Conservation (phyloP, 257 asterid species). For the Fraxinus pennsylvanica region DNA sequence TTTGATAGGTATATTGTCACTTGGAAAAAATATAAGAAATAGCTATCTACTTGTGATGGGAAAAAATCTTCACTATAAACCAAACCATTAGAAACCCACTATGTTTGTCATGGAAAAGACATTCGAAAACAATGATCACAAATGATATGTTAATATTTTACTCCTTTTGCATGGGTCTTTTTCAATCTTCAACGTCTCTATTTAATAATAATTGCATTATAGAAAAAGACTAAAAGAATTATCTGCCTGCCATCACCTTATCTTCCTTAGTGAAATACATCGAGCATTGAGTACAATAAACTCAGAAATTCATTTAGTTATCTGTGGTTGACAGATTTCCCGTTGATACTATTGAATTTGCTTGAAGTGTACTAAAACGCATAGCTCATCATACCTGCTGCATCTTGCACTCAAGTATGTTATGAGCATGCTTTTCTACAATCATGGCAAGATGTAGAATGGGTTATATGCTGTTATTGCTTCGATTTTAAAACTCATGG, state of each 20-base stretch:
- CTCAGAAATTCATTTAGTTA: neutral
- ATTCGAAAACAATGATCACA: neutral
- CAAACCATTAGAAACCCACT: neutral
- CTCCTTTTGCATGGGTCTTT: constrained; percentile 16
- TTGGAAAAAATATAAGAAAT: no score
- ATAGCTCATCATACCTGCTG: neutral
- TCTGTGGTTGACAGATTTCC: neutral
- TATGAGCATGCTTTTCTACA: neutral
- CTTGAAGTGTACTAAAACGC: neutral
- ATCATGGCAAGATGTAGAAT: neutral
- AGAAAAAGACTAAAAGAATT: constrained; percentile 1
- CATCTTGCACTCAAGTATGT: neutral
- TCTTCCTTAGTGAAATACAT: neutral
- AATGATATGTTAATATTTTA: no score
- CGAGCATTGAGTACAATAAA: neutral
- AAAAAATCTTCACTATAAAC: no score
- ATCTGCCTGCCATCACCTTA: neutral
- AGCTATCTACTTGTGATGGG: no score
- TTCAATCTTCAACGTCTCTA: constrained; percentile 24
- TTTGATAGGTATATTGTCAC: no score
- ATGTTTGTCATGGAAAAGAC: neutral
- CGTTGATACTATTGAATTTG: neutral
- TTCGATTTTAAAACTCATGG: neutral
- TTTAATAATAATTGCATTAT: constrained; percentile 23
- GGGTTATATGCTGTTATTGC: neutral